Evolutionary conservation across 2,329 filamentous ascomycete species (phyloP), one percentile per base, ranked within the genome.

Genomic region (Cladophialophora exuberans): DNA sequence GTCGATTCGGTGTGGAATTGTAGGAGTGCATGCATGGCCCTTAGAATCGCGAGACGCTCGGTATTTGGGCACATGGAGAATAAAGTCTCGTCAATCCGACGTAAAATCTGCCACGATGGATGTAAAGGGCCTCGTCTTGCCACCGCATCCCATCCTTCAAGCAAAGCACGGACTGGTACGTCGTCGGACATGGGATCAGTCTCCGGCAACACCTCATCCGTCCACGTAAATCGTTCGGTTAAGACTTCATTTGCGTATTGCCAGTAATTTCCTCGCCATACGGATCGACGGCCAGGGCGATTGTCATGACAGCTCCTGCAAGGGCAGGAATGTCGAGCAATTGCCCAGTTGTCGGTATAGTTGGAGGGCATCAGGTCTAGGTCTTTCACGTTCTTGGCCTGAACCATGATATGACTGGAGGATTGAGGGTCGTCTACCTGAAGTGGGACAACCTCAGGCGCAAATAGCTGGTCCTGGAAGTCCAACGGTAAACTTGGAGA

Each of bases 101-200:
- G 56, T 15, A 64, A 44, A 33, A 63, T 55, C 25, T 56, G 52
- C 62, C 60, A 63, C 3, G 56, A 53, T 9, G 62, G 62, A 38
- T 64, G 62, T 31, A 63, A 38, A 31, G 53, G 56, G 17, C 52
- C 60, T 15, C 56, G 44, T 41, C 47, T 52, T 38, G 49, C 60
- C 11, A 64, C 62, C 3, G 60, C 49, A 36, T 64, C 60, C 62
- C 62, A 63, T 1, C 62, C 62, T 35, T 64, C 58, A 18, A 64
- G 38, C 22, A 64, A 7, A 0, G 51, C 62, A 15, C 62, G 60
- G 7, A 63, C 44, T 10, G 62, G 60, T 1, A 64, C 57, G 33
- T 64, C 62, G 46, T 64, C 53, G n/a, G 22, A 30, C 17, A 54
- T 23, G 9, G 44, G 43, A 35, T 59, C 57, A 2, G 52, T 28